Percentiles rank a stretch among this genome's conserved stretches.
Conservation (phyloP, 2,329 filamentous ascomycete genomes). For the Coniochaeta sp. region DNA sequence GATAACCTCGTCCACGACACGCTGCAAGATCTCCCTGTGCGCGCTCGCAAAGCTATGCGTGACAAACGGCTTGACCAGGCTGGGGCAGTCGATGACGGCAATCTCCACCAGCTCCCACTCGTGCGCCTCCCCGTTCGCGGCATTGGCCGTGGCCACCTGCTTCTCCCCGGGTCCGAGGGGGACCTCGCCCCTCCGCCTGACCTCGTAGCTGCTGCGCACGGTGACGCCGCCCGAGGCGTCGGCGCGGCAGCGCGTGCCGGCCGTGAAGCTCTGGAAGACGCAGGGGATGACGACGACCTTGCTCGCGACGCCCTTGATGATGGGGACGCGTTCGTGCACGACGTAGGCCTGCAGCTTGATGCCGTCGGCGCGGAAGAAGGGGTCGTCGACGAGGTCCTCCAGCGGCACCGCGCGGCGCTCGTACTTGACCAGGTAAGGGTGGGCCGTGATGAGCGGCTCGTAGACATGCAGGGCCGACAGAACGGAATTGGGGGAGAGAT, state of each 20-base stretch:
- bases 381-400: constrained; percentile 27
- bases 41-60: constrained; percentile 20
- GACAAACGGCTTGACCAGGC: constrained; percentile 26
- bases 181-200: constrained; percentile 16
- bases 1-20: constrained; percentile 17
- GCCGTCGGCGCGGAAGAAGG: constrained; percentile 31
- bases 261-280: constrained; percentile 33
- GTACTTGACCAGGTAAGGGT: constrained; percentile 30
- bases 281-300: constrained; percentile 34
- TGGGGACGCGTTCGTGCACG: constrained; percentile 26
- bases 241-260: constrained; percentile 35
- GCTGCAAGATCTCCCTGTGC: constrained; percentile 24
- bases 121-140: constrained; percentile 6
- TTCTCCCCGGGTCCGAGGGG: constrained; percentile 4
- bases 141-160: background rate
- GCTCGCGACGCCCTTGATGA: constrained; percentile 30
- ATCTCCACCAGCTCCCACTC: constrained; percentile 27
- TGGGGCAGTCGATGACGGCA: constrained; percentile 23
- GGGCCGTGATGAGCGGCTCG: constrained; percentile 31
- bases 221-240: constrained; percentile 34
- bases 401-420: constrained; percentile 25
- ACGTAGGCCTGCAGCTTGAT: constrained; percentile 20
- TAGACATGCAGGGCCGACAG: constrained; percentile 31
- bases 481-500: constrained; percentile 28
- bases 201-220: constrained; percentile 31